A percentile compares a stretch with the other conserved stretches of the same genome.
These are phyloP conservation scores for Striga asiatica DNA, from an alignment of 257 asterid species.

Conservation along the genomic window DNA sequence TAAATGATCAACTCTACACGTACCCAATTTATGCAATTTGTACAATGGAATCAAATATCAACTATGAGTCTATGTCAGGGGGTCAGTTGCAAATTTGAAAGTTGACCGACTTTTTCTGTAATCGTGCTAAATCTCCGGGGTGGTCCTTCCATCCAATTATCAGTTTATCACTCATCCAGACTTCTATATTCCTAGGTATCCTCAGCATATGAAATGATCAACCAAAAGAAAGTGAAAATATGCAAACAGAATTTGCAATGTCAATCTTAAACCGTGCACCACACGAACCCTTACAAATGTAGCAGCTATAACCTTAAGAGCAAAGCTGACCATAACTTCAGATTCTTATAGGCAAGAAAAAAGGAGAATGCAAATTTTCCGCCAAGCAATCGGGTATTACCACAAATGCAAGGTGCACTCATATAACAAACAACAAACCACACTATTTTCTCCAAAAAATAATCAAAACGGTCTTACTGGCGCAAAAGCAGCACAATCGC, in stretches of 20 bases:
- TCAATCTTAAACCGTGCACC: no score
- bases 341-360: slow-evolving; percentile 8
- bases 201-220: not conserved
- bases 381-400: slow-evolving; percentile 30
- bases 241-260: no score
- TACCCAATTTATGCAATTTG: not conserved
- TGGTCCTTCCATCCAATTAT: not conserved
- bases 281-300: no score
- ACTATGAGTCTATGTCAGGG: no score
- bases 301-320: not conserved
- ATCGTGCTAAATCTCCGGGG: not conserved
- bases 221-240: not conserved
- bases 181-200: not conserved
- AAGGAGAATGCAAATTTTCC: slow-evolving; percentile 44
- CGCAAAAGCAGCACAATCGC: slow-evolving; percentile 13
- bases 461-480: slow-evolving; percentile 11
- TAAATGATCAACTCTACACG: not conserved
- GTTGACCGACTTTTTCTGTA: not conserved
- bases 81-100: not conserved
- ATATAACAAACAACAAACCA: slow-evolving; percentile 5
- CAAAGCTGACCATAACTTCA: not conserved
- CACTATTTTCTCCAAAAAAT: slow-evolving; percentile 9
- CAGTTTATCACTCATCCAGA: no score
- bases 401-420: slow-evolving; percentile 13
- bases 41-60: not conserved